Base-by-base conservation (phyloP, 345 rosid species). In the Cardiospermum halicacabum region DNA sequence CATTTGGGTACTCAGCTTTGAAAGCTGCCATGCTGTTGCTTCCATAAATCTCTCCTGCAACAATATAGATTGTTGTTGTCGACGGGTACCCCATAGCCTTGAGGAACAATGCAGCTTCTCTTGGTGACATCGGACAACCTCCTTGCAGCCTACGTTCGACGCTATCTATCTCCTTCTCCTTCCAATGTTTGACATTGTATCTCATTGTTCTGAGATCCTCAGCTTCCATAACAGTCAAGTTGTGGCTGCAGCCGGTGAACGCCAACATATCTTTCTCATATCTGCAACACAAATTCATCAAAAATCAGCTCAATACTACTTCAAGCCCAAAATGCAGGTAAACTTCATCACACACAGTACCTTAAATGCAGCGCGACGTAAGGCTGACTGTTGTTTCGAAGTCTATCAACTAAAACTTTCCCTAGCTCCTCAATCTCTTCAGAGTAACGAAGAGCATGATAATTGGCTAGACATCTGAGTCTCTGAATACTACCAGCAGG, bases 251-350 rank as follows among this genome's bases (percentile, higher is more conserved):
- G 64, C 99, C 99, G 3, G 97, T 95, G 81, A 95, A 95, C 25
- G 99, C 89, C 48, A 95, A 90, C 99, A 95, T 91, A 72, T 95
- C 99, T 77, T 95, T 91, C 90, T 95, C 99, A 43, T 89, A 94
- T 78, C 99, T 93, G 85, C 69, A 76, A 60, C 54, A 66, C 62
- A 56, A 25, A 26, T 54, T 21, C n/a, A 3, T 24, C n/a, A 15
- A 4, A 5, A 56, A 25, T 58, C 5, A 16, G 34, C 45, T 67
- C 19, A 5, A 11, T 9, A 36, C 15, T 34, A 51, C 69, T 66
- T 62, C 7, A 18, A 7, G 54, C 11, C 45, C 16, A 3, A 27
- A 19, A 66, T 16, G 48, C 0, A 28, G 5, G 18, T 13, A 56
- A 55, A 36, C 51, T 50, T 48, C 28, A 59, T 40, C 50, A 22